Evolutionary conservation across 2,329 filamentous ascomycete genomes (phyloP).

Genomic region (Fusarium sp.): DNA sequence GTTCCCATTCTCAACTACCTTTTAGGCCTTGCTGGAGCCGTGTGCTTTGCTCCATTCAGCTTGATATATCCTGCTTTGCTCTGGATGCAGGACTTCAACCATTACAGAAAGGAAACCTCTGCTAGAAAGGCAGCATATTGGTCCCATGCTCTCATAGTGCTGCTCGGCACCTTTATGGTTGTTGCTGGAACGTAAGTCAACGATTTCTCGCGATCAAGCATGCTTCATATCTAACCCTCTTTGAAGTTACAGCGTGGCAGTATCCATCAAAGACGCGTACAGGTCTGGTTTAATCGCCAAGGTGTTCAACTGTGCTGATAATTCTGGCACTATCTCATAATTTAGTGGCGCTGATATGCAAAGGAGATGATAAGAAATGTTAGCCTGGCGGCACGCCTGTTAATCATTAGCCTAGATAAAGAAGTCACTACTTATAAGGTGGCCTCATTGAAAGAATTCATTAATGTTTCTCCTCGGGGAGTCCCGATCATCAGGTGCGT

Average conservation of each 20-base stretch:
- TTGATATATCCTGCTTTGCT: conserved; percentile 3
- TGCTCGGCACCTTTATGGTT: conserved; percentile 2
- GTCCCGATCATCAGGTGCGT: background rate
- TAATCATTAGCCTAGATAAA: too few species aligned
- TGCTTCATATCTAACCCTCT: background rate
- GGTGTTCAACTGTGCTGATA: conserved; percentile 5
- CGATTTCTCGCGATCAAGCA: too few species aligned
- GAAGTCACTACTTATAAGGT: too few species aligned
- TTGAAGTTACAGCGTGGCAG: conserved; percentile 5
- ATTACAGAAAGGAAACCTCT: background rate
- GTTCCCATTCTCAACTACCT: conserved; percentile 10
- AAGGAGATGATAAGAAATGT: too few species aligned
- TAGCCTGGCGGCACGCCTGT: too few species aligned
- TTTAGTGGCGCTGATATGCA: too few species aligned
- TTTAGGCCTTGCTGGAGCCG: background rate
- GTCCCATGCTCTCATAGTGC: background rate
- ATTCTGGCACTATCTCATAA: conserved; percentile 10
- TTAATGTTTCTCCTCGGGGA: background rate
- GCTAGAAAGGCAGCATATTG: background rate
- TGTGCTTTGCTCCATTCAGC: conserved; percentile 4
- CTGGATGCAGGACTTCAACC: conserved; percentile 8
- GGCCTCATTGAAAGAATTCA: too few species aligned
- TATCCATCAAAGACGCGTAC: conserved; percentile 1
- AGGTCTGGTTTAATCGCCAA: conserved; percentile 1
- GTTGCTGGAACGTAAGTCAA: conserved; percentile 9